Evolutionary conservation across 345 rosid species (phyloP).

Genomic region (Citrus trifoliata): DNA sequence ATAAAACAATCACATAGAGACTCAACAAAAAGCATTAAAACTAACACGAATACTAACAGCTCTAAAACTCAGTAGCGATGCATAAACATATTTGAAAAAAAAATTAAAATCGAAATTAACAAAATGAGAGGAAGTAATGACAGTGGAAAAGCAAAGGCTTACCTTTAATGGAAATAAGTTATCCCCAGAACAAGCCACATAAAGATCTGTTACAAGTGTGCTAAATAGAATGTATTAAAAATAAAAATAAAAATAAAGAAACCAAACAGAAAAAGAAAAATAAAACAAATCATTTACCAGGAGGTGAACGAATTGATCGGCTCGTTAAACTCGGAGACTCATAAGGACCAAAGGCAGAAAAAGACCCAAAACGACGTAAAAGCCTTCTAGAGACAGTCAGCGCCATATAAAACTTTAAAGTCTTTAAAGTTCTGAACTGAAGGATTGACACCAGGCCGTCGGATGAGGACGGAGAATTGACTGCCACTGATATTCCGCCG

Average conservation of each 20-base stretch:
- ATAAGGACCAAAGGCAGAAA: slow-evolving; percentile 19
- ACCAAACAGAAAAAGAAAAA: not conserved
- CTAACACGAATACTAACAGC: not conserved
- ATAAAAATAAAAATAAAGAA: not conserved
- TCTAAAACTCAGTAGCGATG: not conserved
- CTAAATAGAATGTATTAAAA: not conserved
- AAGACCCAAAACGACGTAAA: slow-evolving; percentile 32
- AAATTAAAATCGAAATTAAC: not conserved
- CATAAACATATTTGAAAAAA: not conserved
- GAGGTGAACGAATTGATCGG: slow-evolving; percentile 15
- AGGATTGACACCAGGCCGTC: not conserved
- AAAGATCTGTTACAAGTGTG: not conserved
- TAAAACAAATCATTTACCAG: slow-evolving; percentile 6
- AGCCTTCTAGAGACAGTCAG: slow-evolving; percentile 36
- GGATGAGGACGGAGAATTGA: not conserved
- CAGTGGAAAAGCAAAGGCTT: not conserved
- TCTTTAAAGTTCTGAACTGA: not conserved
- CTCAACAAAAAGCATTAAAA: not conserved
- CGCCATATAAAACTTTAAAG: slow-evolving; percentile 34
- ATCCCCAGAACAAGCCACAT: slow-evolving; percentile 11
- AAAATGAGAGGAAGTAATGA: too few species aligned
- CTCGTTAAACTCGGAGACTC: slow-evolving; percentile 4
- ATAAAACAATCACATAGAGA: not conserved
- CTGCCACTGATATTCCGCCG: not conserved
- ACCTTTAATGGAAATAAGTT: slow-evolving; percentile 22